Percentiles rank a stretch among this genome's conserved stretches.
Conservation (phyloP, 2,329 filamentous ascomycete genomes). For the Coniochaeta ligniaria region DNA sequence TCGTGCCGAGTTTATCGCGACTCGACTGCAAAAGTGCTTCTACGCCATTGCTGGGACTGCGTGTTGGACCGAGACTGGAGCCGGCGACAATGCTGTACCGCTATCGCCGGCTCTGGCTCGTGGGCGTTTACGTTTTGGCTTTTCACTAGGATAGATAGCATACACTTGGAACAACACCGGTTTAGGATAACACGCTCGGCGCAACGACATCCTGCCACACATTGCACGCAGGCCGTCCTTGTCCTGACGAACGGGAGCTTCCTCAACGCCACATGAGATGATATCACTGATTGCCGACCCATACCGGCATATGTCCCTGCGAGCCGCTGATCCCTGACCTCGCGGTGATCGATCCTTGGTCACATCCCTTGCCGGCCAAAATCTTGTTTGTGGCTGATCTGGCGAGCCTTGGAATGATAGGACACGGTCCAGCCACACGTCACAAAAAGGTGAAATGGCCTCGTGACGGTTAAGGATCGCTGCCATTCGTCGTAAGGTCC, state of each 20-base stretch:
- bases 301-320: background rate
- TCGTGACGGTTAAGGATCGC: background rate
- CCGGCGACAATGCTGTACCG: slow-evolving; percentile 46
- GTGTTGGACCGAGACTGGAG: slow-evolving; percentile 37
- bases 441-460: background rate
- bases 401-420: background rate
- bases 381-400: background rate
- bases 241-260: no score
- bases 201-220: background rate
- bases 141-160: no score
- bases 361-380: background rate
- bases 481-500: background rate
- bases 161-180: no score
- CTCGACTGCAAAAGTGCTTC: slow-evolving; percentile 48
- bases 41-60: slow-evolving; percentile 50
- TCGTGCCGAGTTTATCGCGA: slow-evolving; percentile 20
- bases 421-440: background rate
- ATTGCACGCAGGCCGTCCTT: no score
- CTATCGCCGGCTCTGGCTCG: slow-evolving; percentile 41
- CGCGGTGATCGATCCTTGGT: background rate
- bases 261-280: background rate
- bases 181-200: no score
- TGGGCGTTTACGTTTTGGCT: slow-evolving; percentile 30
- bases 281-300: background rate
- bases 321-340: background rate